A percentile compares a stretch with the other conserved stretches of the same genome.
phyloP scores from a whole-genome alignment of 345 rosid genomes.

The Pistacia atlantica region DNA sequence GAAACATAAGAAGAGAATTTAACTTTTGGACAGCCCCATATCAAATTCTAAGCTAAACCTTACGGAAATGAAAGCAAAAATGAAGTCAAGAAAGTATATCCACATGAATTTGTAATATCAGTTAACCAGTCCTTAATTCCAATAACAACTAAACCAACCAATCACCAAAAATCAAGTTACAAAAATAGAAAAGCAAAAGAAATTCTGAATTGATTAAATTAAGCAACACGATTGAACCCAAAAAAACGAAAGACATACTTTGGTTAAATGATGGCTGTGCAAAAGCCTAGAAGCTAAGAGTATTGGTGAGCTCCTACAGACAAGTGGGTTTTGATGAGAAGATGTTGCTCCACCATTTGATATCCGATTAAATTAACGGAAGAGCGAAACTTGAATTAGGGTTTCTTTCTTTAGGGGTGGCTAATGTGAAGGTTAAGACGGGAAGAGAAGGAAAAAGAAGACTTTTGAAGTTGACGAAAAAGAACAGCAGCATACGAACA shows the following conservation, averaged over 20 bases:
- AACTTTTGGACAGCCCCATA: background rate
- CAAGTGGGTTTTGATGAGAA: background rate
- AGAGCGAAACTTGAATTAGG: slow-evolving; percentile 5
- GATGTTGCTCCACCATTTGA: background rate
- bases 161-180: background rate
- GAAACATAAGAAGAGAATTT: background rate
- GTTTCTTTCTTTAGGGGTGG: background rate
- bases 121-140: background rate
- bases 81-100: background rate
- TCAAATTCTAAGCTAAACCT: background rate
- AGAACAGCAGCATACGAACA: background rate
- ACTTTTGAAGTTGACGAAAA: background rate
- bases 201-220: background rate
- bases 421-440: background rate
- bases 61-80: background rate
- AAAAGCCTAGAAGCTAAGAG: slow-evolving; percentile 12
- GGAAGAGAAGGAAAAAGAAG: background rate
- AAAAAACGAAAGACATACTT: background rate
- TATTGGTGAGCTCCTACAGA: background rate
- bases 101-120: background rate
- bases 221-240: background rate
- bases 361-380: background rate
- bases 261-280: background rate
- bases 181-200: background rate
- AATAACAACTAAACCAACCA: background rate